Conservation (phyloP, 2,329 filamentous ascomycete genomes). For the Paradendryphiella salina region DNA sequence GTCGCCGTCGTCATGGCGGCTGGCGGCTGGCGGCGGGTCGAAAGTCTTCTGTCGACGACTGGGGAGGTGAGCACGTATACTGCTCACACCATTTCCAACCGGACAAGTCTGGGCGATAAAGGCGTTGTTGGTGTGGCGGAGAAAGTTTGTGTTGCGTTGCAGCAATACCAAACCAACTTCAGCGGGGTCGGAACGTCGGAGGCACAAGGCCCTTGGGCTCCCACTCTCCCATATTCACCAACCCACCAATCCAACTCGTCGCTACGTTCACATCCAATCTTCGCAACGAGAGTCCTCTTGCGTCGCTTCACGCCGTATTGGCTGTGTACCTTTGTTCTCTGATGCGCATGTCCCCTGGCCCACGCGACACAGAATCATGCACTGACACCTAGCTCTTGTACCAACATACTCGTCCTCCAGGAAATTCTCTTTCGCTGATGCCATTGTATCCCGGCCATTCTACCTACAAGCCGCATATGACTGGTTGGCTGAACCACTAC, state of each 20-base stretch:
- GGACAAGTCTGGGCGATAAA: neutral
- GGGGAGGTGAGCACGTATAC: constrained; percentile 1
- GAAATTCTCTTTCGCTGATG: too few species aligned
- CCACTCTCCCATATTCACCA: neutral
- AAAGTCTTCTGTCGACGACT: neutral
- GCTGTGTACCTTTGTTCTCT: constrained; percentile 3
- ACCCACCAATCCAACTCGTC: too few species aligned
- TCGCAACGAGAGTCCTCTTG: neutral
- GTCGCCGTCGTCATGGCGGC: constrained; percentile 16
- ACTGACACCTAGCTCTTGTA: neutral
- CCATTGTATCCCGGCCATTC: neutral
- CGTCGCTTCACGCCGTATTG: neutral
- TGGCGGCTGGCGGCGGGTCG: too few species aligned
- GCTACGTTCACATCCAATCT: too few species aligned
- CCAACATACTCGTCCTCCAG: too few species aligned
- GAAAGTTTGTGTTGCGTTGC: constrained; percentile 18
- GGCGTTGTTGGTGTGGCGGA: constrained; percentile 26
- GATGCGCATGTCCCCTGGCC: neutral
- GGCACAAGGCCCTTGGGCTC: neutral
- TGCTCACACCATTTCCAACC: constrained; percentile 36
- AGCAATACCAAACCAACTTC: constrained; percentile 2
- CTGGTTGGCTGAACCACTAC: neutral
- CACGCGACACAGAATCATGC: neutral
- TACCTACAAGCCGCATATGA: neutral
- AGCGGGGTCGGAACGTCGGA: constrained; percentile 17